Evolutionary conservation across 345 rosid species (phyloP), one percentile per base, ranked within the genome.

Genomic region (Orychophragmus violaceus): DNA sequence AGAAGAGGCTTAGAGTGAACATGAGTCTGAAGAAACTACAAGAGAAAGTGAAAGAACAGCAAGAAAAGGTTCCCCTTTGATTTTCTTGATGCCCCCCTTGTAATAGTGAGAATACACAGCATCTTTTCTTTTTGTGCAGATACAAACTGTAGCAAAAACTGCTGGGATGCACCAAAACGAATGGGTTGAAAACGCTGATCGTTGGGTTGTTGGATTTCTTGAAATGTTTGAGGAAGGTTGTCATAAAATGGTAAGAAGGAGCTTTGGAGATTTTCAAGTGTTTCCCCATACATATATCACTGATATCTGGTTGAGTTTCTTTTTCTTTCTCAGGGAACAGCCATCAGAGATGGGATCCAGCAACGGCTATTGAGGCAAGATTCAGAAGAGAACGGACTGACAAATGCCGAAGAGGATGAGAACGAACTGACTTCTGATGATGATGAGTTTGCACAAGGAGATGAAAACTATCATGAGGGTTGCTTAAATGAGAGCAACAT

Each of bases 201-300:
- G 82, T 30, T 75, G 81, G 79, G 90, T 85, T 23, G 84, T 81
- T 64, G 87, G 90, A 35, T 85, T 81, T 69, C 87, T 85, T 14
- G 87, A 85, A 66, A 85, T 85, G 85, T 85, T 81, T 37, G 84
- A 83, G 77, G 87, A 85, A 75, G 75, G 84, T 13, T 85, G 84
- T 69, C 90, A 85, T 68, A 83, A 83, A 78, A 83, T 85, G 90
- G 90, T 81, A 48, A 22, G 50, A 41, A 12, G 5, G 6, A 55
- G 8, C 35, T 10, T 27, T 2, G 12, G 70, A 6, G 8, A 25
- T n/a, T 50, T 3, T 39, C 30, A 23, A 41, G 33, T 51, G 12
- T 61, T 49, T 33, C 27, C n/a, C n/a, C n/a, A n/a, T n/a, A n/a
- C n/a, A 21, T 11, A 0, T 22, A 3, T 45, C 4, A 21, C 35